phyloP scores from a whole-genome alignment of 2,329 filamentous ascomycete genomes.

The Aspergillus cejpii region DNA sequence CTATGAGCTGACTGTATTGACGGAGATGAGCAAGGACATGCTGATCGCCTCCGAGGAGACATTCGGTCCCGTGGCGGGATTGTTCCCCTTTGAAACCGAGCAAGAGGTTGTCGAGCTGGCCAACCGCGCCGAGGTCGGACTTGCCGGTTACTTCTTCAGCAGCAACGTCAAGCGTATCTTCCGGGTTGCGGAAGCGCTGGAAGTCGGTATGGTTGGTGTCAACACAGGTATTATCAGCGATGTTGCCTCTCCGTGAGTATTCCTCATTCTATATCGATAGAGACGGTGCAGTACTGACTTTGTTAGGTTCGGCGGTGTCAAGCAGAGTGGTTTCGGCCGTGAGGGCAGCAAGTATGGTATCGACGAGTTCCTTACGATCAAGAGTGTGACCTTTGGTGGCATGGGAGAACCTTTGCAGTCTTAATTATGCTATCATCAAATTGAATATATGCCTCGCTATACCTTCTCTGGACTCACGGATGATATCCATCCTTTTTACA shows the following conservation, averaged over 20 bases:
- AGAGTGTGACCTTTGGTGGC: constrained; percentile 61
- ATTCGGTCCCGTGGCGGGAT: constrained; percentile 84
- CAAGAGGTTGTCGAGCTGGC: constrained; percentile 79
- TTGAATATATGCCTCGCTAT: too few relatives aligned
- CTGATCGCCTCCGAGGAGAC: constrained; percentile 80
- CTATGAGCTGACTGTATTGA: constrained; percentile 82
- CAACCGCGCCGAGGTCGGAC: constrained; percentile 74
- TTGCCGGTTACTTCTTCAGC: constrained; percentile 92
- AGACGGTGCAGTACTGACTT: constrained; percentile 13
- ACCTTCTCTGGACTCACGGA: too few relatives aligned
- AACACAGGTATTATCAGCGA: constrained; percentile 64
- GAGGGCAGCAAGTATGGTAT: constrained; percentile 74
- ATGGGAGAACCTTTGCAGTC: constrained; percentile 54
- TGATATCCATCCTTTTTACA: not conserved
- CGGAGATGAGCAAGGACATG: constrained; percentile 82
- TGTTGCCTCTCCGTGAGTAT: constrained; percentile 44
- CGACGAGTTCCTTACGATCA: constrained; percentile 67
- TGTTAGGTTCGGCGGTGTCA: constrained; percentile 67
- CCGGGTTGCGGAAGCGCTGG: constrained; percentile 53
- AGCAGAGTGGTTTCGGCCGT: constrained; percentile 72
- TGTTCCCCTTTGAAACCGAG: constrained; percentile 85
- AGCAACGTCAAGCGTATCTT: constrained; percentile 53
- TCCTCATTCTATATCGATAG: not conserved
- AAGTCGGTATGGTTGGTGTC: constrained; percentile 52
- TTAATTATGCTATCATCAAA: not conserved